Evolutionary conservation across 176 grass and related monocot genomes (phyloP).

Genomic region (Thalia dealbata): DNA sequence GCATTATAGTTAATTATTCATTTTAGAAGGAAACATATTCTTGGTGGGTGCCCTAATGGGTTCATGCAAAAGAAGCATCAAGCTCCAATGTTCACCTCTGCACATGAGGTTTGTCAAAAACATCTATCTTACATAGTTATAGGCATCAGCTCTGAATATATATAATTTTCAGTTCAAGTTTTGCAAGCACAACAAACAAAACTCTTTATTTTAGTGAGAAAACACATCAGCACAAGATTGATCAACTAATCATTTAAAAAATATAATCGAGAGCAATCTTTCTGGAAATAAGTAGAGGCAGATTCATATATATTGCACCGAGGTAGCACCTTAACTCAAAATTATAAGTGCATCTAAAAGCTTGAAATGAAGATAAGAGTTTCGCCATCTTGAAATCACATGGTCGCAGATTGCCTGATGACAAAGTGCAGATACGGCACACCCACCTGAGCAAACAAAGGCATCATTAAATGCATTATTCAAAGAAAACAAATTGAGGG

Average conservation of each 20-base stretch:
- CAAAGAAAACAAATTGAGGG: neutral
- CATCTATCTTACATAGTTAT: no score
- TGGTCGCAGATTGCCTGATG: constrained; percentile 53
- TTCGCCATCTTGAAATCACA: constrained; percentile 80
- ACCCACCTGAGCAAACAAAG: constrained; percentile 38
- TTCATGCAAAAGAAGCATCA: no score
- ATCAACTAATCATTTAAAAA: neutral
- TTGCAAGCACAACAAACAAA: neutral
- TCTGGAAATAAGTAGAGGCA: neutral
- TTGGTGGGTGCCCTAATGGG: no score
- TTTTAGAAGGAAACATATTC: no score
- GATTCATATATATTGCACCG: neutral
- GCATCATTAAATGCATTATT: constrained; percentile 1
- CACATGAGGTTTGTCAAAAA: no score
- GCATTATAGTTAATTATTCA: no score
- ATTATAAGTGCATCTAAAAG: constrained; percentile 86
- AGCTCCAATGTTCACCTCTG: no score
- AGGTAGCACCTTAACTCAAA: constrained; percentile 68
- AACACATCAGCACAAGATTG: neutral
- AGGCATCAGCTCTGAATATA: no score
- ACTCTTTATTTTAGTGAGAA: neutral
- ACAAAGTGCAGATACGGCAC: constrained; percentile 54
- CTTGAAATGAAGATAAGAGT: constrained; percentile 67
- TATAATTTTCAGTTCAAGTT: no score
- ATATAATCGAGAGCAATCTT: neutral